phyloP scores from a whole-genome alignment of 495 filamentous ascomycete species.

The Pyrenopolyporus hunteri region DNA sequence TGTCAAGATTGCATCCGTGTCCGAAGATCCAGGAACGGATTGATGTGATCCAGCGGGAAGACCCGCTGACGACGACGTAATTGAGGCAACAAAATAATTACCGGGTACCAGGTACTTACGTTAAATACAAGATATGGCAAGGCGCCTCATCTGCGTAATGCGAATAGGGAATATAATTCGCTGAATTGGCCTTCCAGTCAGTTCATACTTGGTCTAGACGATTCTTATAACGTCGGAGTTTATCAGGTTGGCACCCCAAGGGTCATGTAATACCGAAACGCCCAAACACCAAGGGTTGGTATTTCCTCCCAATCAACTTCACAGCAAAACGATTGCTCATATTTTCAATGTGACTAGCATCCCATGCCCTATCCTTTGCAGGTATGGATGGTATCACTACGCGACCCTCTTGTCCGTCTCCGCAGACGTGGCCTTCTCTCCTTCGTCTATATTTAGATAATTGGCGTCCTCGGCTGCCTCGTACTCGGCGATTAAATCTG shows the following conservation, averaged over 20 bases:
- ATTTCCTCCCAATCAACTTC: not conserved
- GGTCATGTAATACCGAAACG: slow-evolving; percentile 24
- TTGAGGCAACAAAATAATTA: not conserved
- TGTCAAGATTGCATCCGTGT: not conserved
- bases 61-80: slow-evolving; percentile 18
- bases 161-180: not conserved
- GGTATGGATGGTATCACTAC: slow-evolving; percentile 1
- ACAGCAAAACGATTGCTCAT: slow-evolving; percentile 4
- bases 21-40: slow-evolving; percentile 12
- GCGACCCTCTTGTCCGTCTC: slow-evolving; percentile 54
- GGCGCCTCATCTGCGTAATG: too few species aligned
- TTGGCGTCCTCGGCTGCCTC: slow-evolving; percentile 90
- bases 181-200: not conserved
- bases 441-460: slow-evolving; percentile 77
- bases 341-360: slow-evolving; percentile 21
- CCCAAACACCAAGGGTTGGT: slow-evolving; percentile 27
- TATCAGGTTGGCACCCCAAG: slow-evolving; percentile 8
- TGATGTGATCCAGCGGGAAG: not conserved
- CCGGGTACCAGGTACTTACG: too few species aligned
- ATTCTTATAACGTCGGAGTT: slow-evolving; percentile 16
- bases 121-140: too few species aligned
- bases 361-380: slow-evolving; percentile 6
- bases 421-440: slow-evolving; percentile 50
- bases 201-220: slow-evolving; percentile 1
- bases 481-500: slow-evolving; percentile 89